phyloP scores from a whole-genome alignment of 2,329 filamentous ascomycete species.

The Lachnellula suecica region DNA sequence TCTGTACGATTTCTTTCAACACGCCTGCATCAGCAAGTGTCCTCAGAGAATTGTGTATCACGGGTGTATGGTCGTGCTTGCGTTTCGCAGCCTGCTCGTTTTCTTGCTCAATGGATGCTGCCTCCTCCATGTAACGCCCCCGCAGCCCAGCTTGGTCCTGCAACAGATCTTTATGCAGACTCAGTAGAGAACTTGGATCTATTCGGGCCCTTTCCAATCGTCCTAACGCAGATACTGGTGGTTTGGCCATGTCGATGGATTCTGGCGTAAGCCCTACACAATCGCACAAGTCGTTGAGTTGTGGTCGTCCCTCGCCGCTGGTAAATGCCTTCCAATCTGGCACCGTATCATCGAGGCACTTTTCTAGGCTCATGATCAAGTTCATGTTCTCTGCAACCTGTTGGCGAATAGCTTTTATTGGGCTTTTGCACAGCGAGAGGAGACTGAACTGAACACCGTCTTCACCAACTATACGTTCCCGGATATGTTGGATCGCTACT shows the following conservation, averaged over 20 bases:
- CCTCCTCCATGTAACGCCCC: constrained; percentile 48
- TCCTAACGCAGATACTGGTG: constrained; percentile 1
- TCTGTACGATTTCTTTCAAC: constrained; percentile 44
- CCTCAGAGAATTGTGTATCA: constrained; percentile 67
- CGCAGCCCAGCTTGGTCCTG: constrained; percentile 42
- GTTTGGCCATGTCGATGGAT: constrained; percentile 12
- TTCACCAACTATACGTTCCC: constrained; percentile 64
- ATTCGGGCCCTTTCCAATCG: constrained; percentile 13
- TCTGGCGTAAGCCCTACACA: constrained; percentile 19
- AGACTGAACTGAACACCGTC: constrained; percentile 74
- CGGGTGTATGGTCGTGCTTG: constrained; percentile 67
- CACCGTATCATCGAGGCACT: constrained; percentile 37
- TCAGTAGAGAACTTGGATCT: constrained; percentile 31
- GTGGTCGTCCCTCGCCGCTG: not conserved
- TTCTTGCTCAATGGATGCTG: constrained; percentile 44
- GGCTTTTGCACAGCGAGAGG: constrained; percentile 70
- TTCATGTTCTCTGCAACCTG: constrained; percentile 44
- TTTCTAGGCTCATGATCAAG: constrained; percentile 39
- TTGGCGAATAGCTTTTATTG: constrained; percentile 40
- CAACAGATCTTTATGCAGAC: constrained; percentile 40
- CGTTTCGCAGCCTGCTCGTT: constrained; percentile 52
- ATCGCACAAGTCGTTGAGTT: constrained; percentile 10
- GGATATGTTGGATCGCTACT: constrained; percentile 63
- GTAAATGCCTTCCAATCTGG: constrained; percentile 43
- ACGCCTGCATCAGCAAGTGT: constrained; percentile 66